These are phyloP conservation scores for Potentilla sterilis DNA, from an alignment of 306 rosid species.

Conservation along the genomic window DNA sequence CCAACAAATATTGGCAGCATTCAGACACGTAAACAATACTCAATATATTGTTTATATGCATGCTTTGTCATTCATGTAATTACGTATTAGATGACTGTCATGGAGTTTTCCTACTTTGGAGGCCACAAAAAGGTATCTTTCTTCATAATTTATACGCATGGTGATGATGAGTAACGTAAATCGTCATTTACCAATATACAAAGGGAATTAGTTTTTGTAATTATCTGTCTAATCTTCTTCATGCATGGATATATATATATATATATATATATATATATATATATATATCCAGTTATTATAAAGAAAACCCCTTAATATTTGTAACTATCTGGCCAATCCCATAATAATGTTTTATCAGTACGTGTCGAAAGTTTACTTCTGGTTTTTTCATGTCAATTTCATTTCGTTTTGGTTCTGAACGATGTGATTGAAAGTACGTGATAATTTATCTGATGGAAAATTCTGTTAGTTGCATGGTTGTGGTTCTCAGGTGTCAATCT, in stretches of 20 bases:
- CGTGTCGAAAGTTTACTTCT: not conserved
- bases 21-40: not conserved
- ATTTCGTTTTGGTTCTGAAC: constrained; percentile 2
- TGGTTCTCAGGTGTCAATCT: constrained; percentile 8
- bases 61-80: not conserved
- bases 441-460: not conserved
- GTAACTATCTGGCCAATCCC: not conserved
- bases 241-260: no score
- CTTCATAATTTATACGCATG: not conserved
- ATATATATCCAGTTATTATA: not conserved
- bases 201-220: not conserved
- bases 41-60: not conserved
- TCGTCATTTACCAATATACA: not conserved
- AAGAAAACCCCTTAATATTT: not conserved
- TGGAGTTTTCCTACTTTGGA: constrained; percentile 26
- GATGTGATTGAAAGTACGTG: not conserved
- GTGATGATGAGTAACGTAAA: not conserved
- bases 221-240: constrained; percentile 3
- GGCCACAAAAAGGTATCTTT: constrained; percentile 27
- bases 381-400: not conserved
- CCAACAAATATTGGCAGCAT: not conserved
- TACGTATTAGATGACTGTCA: constrained; percentile 17
- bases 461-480: not conserved
- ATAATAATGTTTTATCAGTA: not conserved
- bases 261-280: no score